Base-by-base conservation (phyloP, 75 land plant genomes). In the Gnetum montanum region DNA sequence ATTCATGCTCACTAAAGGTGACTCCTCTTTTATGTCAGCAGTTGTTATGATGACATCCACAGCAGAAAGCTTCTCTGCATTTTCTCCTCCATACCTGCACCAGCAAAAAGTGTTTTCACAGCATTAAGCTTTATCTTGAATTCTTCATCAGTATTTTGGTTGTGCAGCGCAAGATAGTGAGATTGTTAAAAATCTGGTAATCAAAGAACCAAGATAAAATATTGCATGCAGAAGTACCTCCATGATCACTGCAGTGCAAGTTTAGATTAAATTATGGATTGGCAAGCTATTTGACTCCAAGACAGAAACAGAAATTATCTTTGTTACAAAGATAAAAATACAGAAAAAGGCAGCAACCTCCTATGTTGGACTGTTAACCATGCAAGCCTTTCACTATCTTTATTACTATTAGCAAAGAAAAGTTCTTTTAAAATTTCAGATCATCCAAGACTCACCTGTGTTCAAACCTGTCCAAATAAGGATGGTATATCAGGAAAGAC, bases 1-100 rank as follows among this genome's bases (percentile, higher is more conserved):
- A 23, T 54, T 54, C 23, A 26, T 37, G 12, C 23, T 54, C 12
- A 54, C 34, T 18, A 54, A 5, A 22, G 57, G n/a, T 10, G 57
- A 23, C 57, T 54, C 57, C 57, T 54, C 34, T 35, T 16, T 11
- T 7, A 37, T 35, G 7, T 54, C 57, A 33, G 38, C 26, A 19
- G 44, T 56, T 5, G 58, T 56, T 26, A 56, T 37, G 37, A 56
- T 35, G 24, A 56, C 26, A 20, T 50, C 54, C 7, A 50, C 54
- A 31, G 54, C 11, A 50, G 34, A 34, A 30, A 50, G 54, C 54
- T 31, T 50, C 4, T 31, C 29, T 16, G 54, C 54, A 50, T 16
- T n/a, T 50, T 50, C 54, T 50, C 54, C 54, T 29, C 54, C 13
- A 29, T 50, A 50, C 10, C 54, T 50, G 54, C 8, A 31, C 11